Evolutionary conservation across 169 alveolate species (phyloP).

Genomic region (Plasmodium inui): DNA sequence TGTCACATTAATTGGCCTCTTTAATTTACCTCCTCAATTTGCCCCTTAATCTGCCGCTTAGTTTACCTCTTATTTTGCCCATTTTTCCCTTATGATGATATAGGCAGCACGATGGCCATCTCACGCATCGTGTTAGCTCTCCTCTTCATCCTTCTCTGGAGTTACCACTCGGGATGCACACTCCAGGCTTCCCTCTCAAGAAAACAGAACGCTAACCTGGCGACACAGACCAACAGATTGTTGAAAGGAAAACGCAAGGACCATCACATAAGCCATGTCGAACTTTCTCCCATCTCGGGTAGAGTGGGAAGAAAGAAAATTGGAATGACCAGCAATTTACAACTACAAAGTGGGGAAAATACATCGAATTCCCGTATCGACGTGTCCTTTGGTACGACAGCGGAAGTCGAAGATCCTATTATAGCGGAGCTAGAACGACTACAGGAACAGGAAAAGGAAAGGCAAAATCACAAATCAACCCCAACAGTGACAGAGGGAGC

Average conservation of each 20-base stretch:
- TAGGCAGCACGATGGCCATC: slow-evolving; percentile 7
- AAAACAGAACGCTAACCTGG: neutral
- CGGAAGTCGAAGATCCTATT: no score
- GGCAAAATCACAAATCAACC: no score
- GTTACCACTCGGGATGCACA: neutral
- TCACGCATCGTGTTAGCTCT: neutral
- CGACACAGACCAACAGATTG: neutral
- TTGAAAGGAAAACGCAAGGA: neutral
- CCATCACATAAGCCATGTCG: neutral
- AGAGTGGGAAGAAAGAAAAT: neutral
- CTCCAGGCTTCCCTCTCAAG: neutral
- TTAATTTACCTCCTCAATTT: neutral
- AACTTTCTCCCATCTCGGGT: neutral
- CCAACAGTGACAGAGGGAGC: no score
- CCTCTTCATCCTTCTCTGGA: neutral
- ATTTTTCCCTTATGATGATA: neutral
- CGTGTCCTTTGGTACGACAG: no score
- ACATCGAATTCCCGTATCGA: no score
- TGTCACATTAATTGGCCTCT: no score
- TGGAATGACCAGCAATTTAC: neutral
- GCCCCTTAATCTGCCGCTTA: neutral
- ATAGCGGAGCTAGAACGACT: no score
- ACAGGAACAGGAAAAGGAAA: no score
- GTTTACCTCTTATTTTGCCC: neutral
- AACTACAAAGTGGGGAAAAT: neutral